phyloP scores from a whole-genome alignment of 1,139 yeast species.

The Wickerhamomyces sp. region DNA sequence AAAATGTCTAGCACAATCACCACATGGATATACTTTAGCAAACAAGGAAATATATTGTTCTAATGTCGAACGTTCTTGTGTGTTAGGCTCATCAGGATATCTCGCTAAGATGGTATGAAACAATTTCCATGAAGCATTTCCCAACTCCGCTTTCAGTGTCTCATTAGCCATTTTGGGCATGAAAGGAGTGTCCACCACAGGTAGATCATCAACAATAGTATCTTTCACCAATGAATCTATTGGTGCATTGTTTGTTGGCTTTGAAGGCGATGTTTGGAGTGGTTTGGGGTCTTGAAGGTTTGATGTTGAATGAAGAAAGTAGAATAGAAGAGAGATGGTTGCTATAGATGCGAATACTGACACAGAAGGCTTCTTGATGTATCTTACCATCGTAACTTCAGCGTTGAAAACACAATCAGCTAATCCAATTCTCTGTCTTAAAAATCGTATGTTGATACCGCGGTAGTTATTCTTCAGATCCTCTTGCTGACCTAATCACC shows the following conservation, averaged over 20 bases:
- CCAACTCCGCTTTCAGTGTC: conserved; percentile 41
- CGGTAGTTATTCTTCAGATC: too few relatives aligned
- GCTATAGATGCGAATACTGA: conserved; percentile 9
- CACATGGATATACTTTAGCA: conserved; percentile 85
- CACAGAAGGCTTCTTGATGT: conserved; percentile 9
- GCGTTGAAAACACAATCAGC: too few relatives aligned
- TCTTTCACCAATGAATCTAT: neutral
- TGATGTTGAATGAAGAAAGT: conserved; percentile 14
- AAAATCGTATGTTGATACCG: too few relatives aligned
- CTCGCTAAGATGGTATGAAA: conserved; percentile 89
- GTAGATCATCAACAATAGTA: neutral
- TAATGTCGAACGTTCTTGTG: conserved; percentile 58
- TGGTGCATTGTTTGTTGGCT: neutral
- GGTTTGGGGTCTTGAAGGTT: conserved; percentile 22
- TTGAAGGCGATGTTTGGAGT: conserved; percentile 9
- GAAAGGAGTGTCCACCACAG: conserved; percentile 38
- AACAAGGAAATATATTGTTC: conserved; percentile 48
- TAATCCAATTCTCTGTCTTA: too few relatives aligned
- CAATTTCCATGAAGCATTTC: conserved; percentile 86
- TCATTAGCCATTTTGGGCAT: conserved; percentile 82
- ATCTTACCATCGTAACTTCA: neutral
- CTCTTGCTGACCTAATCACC: too few relatives aligned
- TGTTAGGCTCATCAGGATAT: conserved; percentile 77
- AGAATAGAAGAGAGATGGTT: conserved; percentile 11
- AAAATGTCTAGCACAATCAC: conserved; percentile 94